Conservation (phyloP, 768 basidiomycete species). For the Gloeostereum incarnatum region DNA sequence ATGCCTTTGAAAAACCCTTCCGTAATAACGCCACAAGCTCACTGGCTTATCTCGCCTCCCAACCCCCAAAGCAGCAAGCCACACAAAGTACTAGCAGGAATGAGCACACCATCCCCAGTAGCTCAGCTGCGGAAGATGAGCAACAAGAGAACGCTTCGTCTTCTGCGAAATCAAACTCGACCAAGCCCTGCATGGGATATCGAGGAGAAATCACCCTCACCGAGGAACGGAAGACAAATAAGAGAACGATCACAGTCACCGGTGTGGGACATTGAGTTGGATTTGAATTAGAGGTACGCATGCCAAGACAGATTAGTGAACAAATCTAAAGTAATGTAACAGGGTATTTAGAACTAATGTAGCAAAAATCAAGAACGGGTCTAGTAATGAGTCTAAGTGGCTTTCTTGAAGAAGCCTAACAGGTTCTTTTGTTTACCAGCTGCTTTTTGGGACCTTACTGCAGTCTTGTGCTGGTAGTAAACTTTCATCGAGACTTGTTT, state of each 20-base stretch:
- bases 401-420: no score
- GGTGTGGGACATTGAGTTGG: conserved; percentile 37
- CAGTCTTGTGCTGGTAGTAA: conserved; percentile 43
- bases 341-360: no score
- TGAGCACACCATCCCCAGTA: conserved; percentile 2
- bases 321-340: no score
- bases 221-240: conserved; percentile 5
- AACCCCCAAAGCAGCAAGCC: conserved; percentile 8
- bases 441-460: background rate
- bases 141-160: conserved; percentile 11
- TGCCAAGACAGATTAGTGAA: no score
- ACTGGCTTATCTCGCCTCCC: conserved; percentile 22
- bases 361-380: no score
- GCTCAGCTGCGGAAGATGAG: conserved; percentile 11
- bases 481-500: conserved; percentile 58
- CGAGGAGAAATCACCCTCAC: conserved; percentile 24
- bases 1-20: conserved; percentile 87
- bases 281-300: no score
- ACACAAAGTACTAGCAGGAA: conserved; percentile 1
- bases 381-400: no score
- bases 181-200: conserved; percentile 69
- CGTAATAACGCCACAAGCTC: conserved; percentile 52
- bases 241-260: conserved; percentile 7
- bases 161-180: conserved; percentile 17
- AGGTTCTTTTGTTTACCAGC: no score